These are phyloP conservation scores for Porodaedalea pini DNA, from an alignment of 1,284 basidiomycete genomes.

Conservation along the genomic window DNA sequence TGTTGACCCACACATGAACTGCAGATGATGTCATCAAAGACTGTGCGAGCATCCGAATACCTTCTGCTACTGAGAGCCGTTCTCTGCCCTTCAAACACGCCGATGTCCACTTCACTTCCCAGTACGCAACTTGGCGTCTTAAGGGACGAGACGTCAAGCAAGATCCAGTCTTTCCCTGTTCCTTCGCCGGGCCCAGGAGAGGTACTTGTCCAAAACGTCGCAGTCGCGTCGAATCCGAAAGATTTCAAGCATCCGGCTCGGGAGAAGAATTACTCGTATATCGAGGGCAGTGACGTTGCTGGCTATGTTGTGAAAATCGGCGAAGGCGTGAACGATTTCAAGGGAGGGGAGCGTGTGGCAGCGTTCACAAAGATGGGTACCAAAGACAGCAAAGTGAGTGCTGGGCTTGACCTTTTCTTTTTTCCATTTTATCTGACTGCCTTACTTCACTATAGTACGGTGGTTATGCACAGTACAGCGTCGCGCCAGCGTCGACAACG, in stretches of 20 bases:
- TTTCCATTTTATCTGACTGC: background rate
- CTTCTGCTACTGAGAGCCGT: too few species aligned
- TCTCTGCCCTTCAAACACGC: too few species aligned
- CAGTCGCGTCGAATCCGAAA: slow-evolving; percentile 33
- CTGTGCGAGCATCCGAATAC: too few species aligned
- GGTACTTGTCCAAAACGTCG: slow-evolving; percentile 33
- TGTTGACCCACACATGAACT: too few species aligned
- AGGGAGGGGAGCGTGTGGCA: slow-evolving; percentile 22
- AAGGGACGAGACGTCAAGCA: background rate
- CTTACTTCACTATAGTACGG: slow-evolving; percentile 13
- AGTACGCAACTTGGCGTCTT: slow-evolving; percentile 15
- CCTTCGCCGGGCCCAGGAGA: slow-evolving; percentile 24
- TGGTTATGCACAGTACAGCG: slow-evolving; percentile 16
- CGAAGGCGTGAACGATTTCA: slow-evolving; percentile 20
- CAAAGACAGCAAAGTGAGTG: slow-evolving; percentile 14
- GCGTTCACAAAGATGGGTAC: slow-evolving; percentile 28
- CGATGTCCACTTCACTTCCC: background rate
- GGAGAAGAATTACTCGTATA: slow-evolving; percentile 14
- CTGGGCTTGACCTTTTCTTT: background rate
- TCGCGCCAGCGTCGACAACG: slow-evolving; percentile 13
- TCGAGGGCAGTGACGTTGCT: slow-evolving; percentile 23
- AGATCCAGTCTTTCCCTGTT: slow-evolving; percentile 18
- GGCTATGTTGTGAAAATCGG: slow-evolving; percentile 21
- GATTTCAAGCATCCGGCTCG: slow-evolving; percentile 27
- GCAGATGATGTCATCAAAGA: too few species aligned